These are phyloP conservation scores for Hymenoscyphus infarciens DNA, from an alignment of 2,329 filamentous ascomycete genomes.

Conservation along the genomic window DNA sequence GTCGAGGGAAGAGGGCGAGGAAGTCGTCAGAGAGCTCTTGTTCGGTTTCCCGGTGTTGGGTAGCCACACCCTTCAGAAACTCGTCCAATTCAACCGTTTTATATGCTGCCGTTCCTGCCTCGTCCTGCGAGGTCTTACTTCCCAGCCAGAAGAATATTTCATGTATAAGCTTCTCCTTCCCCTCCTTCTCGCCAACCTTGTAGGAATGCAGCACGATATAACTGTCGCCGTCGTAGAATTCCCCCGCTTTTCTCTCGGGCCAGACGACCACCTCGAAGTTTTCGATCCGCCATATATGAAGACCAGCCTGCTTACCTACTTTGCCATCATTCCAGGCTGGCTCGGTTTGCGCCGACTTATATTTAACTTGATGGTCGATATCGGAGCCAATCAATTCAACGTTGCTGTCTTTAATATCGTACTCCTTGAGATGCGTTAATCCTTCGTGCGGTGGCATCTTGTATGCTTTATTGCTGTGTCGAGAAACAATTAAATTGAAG, in stretches of 20 bases:
- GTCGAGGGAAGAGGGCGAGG: conserved; percentile 54
- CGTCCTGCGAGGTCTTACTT: conserved; percentile 61
- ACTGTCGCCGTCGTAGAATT: conserved; percentile 66
- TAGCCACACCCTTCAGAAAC: conserved; percentile 58
- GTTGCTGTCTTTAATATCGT: conserved; percentile 66
- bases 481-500: not conserved
- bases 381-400: conserved; percentile 61
- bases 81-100: conserved; percentile 70
- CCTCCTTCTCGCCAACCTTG: conserved; percentile 46
- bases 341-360: conserved; percentile 61
- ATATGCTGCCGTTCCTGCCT: conserved; percentile 66
- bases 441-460: conserved; percentile 61
- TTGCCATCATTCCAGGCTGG: conserved; percentile 62
- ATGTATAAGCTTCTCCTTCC: conserved; percentile 49
- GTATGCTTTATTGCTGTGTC: not conserved
- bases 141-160: conserved; percentile 72
- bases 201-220: conserved; percentile 63
- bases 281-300: conserved; percentile 65
- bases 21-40: conserved; percentile 49
- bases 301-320: conserved; percentile 50
- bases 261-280: conserved; percentile 61
- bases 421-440: conserved; percentile 59
- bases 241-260: conserved; percentile 53
- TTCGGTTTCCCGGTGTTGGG: conserved; percentile 64
- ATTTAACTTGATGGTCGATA: conserved; percentile 65